Percentiles rank a stretch among this genome's conserved stretches.
Evolutionary conservation across 768 basidiomycete genomes (phyloP).

Genomic region (Trametes cinnabarina): DNA sequence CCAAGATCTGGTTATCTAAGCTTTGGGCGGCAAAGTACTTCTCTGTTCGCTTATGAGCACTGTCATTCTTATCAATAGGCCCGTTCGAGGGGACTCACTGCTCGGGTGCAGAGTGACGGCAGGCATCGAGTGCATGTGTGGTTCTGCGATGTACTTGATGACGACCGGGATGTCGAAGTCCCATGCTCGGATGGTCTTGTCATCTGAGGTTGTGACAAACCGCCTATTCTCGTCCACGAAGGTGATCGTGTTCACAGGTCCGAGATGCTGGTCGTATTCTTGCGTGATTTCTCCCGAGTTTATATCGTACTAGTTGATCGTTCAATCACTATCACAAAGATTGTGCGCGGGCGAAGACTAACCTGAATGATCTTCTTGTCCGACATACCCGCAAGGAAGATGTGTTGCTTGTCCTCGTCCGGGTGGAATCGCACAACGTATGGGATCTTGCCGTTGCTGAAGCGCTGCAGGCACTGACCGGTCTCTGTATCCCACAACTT

Average conservation of each 20-base stretch:
- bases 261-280: conserved; percentile 98
- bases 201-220: conserved; percentile 97
- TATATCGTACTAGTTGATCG: conserved; percentile 77
- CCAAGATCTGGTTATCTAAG: conserved; percentile 95
- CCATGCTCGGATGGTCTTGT: conserved; percentile 99
- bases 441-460: conserved; percentile 96
- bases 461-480: conserved; percentile 93
- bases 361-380: conserved; percentile 99
- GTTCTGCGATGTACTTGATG: conserved; percentile 99
- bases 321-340: conserved; percentile 6
- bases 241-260: conserved; percentile 97
- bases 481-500: conserved; percentile 99
- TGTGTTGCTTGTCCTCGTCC: conserved; percentile 91
- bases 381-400: conserved; percentile 97
- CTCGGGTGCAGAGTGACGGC: conserved; percentile 95
- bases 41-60: conserved; percentile 41
- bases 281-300: conserved; percentile 93
- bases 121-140: conserved; percentile 99
- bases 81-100: conserved; percentile 53
- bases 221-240: conserved; percentile 98
- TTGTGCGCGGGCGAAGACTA: conserved; percentile 6
- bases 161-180: conserved; percentile 99
- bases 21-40: conserved; percentile 98
- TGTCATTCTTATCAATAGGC: neutral
- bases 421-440: conserved; percentile 96